phyloP scores from a whole-genome alignment of 2,329 filamentous ascomycete species.

The Aquanectria penicillioides region DNA sequence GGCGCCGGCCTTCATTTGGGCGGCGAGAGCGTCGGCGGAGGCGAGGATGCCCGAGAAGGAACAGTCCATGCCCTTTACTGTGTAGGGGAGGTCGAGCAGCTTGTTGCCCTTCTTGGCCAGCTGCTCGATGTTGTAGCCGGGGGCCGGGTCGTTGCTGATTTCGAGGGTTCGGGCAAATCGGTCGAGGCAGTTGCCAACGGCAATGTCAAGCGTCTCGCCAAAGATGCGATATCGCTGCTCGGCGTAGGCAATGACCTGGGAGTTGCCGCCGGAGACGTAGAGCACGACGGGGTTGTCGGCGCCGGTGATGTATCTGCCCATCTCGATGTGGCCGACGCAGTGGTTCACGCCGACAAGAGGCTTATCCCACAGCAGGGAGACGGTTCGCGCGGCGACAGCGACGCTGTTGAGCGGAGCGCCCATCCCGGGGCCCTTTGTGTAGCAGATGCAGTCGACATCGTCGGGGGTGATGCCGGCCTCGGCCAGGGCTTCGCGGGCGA shows the following conservation, averaged over 20 bases:
- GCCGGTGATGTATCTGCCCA: constrained; percentile 93
- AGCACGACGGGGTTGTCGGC: constrained; percentile 92
- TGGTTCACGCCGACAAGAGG: constrained; percentile 97
- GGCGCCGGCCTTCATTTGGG: constrained; percentile 64
- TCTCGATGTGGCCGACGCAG: constrained; percentile 98
- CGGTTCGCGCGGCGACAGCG: constrained; percentile 83
- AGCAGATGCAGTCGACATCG: constrained; percentile 92
- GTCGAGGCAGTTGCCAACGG: constrained; percentile 96
- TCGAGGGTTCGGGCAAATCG: constrained; percentile 90
- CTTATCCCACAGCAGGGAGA: constrained; percentile 85
- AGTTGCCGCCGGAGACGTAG: constrained; percentile 96
- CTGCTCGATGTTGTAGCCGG: constrained; percentile 98
- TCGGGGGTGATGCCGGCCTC: constrained; percentile 69
- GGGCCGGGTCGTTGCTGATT: constrained; percentile 95
- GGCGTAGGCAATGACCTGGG: constrained; percentile 96
- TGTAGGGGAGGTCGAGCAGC: constrained; percentile 89
- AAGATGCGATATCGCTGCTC: constrained; percentile 97
- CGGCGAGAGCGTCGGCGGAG: constrained; percentile 81
- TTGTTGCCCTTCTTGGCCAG: constrained; percentile 78
- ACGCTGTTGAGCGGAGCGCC: constrained; percentile 90
- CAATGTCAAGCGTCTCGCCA: constrained; percentile 96
- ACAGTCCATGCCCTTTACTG: constrained; percentile 99
- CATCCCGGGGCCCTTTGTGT: constrained; percentile 96
- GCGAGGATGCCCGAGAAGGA: constrained; percentile 94
- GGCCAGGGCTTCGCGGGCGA: constrained; percentile 82